Base-by-base conservation (phyloP, 1,284 basidiomycete genomes). In the Sparassis latifolia region DNA sequence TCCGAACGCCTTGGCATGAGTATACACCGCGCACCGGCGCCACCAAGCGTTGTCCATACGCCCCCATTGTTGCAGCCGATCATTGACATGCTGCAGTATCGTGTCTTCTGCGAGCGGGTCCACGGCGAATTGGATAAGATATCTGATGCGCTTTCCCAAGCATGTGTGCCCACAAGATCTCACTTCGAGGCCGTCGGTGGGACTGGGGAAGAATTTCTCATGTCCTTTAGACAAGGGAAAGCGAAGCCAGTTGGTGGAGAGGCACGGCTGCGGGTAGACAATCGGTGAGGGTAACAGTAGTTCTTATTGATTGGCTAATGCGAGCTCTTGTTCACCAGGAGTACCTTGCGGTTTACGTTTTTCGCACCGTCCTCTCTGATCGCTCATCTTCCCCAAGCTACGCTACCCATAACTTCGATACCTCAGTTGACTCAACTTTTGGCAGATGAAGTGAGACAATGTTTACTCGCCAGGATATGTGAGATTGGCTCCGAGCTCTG, bases 321-420 rank as follows among this genome's bases (percentile, higher is more conserved):
- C 35, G 35, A 7, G 35, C 12, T 12, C 35, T 37, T 37, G 12
- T 9, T 42, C 5, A 48, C 27, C 42, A 88, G 87, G 55, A 80
- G 87, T 58, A 82, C 82, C 0, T 65, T 90, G 44, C 82, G 85
- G 30, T 76, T 91, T 57, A 86, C 85, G 2, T 83, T 88, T 61
- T 58, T 73, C 30, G 83, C 87, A 0, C 88, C 88, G 4, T 88
- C 86, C 1, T 76, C 78, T 3, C 64, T 91, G 12, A 79, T 75
- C 27, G 86, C 81, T 0, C 85, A 89, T 61, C 75, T 90, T 28
- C 75, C 86, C 2, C 87, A 89, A 68, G 85, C 86, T 10, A 89
- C 83, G 2, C 68, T 89, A 31, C 62, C 76, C 1, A 79, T 91
- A 27, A 77, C 81, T 2, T 87, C 87, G 2, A 77, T 90, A 20